Evolutionary conservation across 2,329 filamentous ascomycete species (phyloP), one percentile per base, ranked within the genome.

Genomic region (Fusarium sp.): DNA sequence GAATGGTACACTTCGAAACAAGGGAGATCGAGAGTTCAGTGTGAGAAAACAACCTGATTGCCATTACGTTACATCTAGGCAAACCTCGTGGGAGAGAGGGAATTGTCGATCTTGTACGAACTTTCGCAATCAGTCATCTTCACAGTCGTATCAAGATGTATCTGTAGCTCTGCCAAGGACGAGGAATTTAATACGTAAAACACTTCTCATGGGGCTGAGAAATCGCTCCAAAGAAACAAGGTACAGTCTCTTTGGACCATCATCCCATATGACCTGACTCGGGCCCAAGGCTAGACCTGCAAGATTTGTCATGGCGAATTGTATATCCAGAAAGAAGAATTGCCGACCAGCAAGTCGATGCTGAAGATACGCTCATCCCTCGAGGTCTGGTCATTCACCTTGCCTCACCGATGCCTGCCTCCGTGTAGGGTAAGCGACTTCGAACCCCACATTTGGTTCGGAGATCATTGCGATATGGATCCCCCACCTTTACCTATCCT

Each of bases 401-500:
- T 42, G 8, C 4, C 29, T 49, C 48, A 63, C 49, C 48, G 32
- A 40, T 7, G 7, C 25, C 40, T 8, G 57, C 32, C 30, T 12
- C 7, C 3, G 9, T 52, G 14, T 40, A 52, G 48, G 48, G 48
- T 52, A 52, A 9, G 16, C 6, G 2, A 27, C 3, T 27, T 14
- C 4, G 9, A 18, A 20, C 48, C 49, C 49, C 32, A 52, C 24
- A 41, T 10, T 10, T 27, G 30, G 16, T 32, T 29, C 32, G 32
- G 32, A 27, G 49, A 52, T 52, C 18, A 52, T 25, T 27, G 18
- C 24, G 32, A 41, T 16, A 20, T 37, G 18, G 18, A n/a, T 22
- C 32, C 49, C 49, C 48, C 49, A 52, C 49, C 32, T 52, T 37
- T 27, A 37, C 34, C 34, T 10, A 22, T 52, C 59, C 56, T 61